These are phyloP conservation scores for Stemphylium beticola DNA, from an alignment of 2,329 filamentous ascomycete genomes.

Conservation along the genomic window DNA sequence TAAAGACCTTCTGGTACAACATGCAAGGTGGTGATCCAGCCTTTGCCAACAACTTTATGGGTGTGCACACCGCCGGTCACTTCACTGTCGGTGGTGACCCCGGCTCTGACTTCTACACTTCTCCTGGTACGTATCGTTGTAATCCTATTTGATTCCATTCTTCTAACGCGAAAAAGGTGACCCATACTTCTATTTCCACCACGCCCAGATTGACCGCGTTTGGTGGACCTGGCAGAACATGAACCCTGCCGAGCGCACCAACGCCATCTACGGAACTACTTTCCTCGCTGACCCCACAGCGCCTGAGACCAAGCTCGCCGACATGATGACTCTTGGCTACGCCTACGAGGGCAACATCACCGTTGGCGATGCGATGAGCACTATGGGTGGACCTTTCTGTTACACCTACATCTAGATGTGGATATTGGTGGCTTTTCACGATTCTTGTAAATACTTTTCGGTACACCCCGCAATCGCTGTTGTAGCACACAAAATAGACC, in stretches of 20 bases:
- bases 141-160: not conserved
- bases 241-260: conserved; percentile 46
- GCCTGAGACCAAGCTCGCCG: conserved; percentile 54
- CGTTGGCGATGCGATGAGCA: conserved; percentile 52
- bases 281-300: conserved; percentile 53
- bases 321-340: conserved; percentile 50
- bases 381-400: conserved; percentile 55
- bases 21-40: conserved; percentile 46
- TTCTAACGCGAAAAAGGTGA: conserved; percentile 40
- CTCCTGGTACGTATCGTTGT: conserved; percentile 36
- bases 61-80: conserved; percentile 55
- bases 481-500: conserved; percentile 1
- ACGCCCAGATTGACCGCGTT: conserved; percentile 55
- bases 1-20: conserved; percentile 48
- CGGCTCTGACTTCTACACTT: conserved; percentile 54
- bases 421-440: not conserved
- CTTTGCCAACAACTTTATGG: conserved; percentile 40
- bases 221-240: conserved; percentile 60
- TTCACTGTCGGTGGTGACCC: conserved; percentile 53
- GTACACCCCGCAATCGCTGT: not conserved
- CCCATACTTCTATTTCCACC: conserved; percentile 53
- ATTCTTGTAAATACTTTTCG: conserved; percentile 13
- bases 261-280: conserved; percentile 52
- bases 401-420: conserved; percentile 50
- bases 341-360: conserved; percentile 40